A percentile compares a stretch with the other conserved stretches of the same genome.
These are phyloP conservation scores for Alternaria viburni DNA, from an alignment of 2,329 filamentous ascomycete genomes.

Conservation along the genomic window DNA sequence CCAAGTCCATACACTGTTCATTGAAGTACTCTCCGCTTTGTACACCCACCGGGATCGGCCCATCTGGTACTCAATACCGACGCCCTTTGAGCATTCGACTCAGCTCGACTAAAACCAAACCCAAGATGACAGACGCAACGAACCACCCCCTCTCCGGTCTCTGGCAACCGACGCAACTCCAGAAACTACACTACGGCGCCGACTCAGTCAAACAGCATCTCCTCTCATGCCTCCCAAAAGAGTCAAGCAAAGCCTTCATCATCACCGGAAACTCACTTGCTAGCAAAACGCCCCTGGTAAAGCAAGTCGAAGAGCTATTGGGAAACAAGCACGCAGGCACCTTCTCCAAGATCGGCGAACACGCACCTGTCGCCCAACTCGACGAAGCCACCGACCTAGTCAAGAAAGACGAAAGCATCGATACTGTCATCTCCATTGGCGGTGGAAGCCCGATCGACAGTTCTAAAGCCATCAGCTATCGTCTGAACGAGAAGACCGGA, in stretches of 20 bases:
- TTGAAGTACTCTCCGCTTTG: neutral
- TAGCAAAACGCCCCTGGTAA: constrained; percentile 60
- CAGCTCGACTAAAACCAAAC: constrained; percentile 14
- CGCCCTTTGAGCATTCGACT: neutral
- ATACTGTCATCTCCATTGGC: constrained; percentile 63
- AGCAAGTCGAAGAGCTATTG: constrained; percentile 58
- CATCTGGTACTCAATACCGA: neutral
- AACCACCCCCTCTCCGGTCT: constrained; percentile 55
- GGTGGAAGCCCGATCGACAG: constrained; percentile 63
- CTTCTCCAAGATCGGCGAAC: constrained; percentile 62
- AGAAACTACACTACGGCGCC: constrained; percentile 59
- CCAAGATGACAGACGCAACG: constrained; percentile 52
- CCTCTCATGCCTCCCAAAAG: constrained; percentile 51
- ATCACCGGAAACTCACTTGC: constrained; percentile 62
- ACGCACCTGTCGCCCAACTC: constrained; percentile 61
- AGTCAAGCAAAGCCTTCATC: constrained; percentile 62
- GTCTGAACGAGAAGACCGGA: constrained; percentile 42
- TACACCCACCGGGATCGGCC: neutral
- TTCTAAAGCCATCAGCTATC: constrained; percentile 48
- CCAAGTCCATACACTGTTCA: neutral
- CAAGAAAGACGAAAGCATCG: constrained; percentile 53
- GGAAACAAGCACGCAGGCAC: constrained; percentile 59
- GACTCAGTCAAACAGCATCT: constrained; percentile 57
- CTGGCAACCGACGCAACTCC: constrained; percentile 59
- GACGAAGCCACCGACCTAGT: constrained; percentile 60